Evolutionary conservation across 2,329 filamentous ascomycete species (phyloP).

Genomic region (Alternaria dauci): DNA sequence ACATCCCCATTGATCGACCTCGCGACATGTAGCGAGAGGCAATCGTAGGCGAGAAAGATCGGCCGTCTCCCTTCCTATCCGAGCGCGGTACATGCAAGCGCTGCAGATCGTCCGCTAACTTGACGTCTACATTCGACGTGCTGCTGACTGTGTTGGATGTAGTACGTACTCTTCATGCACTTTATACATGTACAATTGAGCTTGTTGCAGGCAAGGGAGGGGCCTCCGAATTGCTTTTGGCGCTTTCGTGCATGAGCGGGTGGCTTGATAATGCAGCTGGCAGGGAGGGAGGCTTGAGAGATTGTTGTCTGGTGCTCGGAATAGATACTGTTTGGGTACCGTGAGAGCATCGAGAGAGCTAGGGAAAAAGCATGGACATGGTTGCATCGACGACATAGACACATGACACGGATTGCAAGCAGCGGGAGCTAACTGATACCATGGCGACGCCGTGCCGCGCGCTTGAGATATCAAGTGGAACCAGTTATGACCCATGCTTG

Average conservation of each 20-base stretch:
- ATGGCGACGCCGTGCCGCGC: background rate
- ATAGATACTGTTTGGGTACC: background rate
- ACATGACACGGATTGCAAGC: background rate
- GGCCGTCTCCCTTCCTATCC: background rate
- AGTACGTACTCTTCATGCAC: background rate
- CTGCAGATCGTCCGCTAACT: background rate
- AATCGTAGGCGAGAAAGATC: constrained; percentile 2
- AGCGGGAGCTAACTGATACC: background rate
- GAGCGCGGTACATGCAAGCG: background rate
- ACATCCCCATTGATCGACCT: background rate
- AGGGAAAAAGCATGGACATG: background rate
- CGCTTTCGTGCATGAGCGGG: background rate
- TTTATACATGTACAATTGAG: background rate
- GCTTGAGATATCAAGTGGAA: background rate
- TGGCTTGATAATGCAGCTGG: background rate
- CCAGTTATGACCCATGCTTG: background rate
- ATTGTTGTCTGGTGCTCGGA: background rate
- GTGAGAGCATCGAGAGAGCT: background rate
- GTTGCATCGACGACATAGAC: background rate
- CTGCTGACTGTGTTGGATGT: background rate
- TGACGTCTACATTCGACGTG: background rate
- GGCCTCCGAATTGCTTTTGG: background rate
- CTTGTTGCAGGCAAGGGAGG: background rate
- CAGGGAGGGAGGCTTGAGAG: background rate
- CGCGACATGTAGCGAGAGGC: background rate